Conservation (phyloP, 2,329 filamentous ascomycete species). For the Microascus cirrosus region DNA sequence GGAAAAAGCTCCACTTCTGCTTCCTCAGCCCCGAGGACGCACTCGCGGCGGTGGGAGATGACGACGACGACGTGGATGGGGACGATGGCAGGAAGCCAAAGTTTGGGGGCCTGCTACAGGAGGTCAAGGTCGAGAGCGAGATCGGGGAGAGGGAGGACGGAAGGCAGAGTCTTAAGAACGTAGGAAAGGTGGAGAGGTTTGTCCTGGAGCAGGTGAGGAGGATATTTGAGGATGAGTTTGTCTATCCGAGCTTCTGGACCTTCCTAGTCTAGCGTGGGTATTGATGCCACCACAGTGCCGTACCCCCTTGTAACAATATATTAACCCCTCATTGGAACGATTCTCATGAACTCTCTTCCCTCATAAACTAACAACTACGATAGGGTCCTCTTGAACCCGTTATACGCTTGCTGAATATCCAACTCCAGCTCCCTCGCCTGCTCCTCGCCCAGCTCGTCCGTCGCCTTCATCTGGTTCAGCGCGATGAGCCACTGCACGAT, state of each 20-base stretch:
- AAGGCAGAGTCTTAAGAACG: constrained; percentile 94
- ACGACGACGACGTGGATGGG: constrained; percentile 21
- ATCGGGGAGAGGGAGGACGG: constrained; percentile 86
- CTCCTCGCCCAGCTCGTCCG: constrained; percentile 77
- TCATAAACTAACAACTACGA: constrained; percentile 23
- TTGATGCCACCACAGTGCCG: not conserved
- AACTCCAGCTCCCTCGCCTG: constrained; percentile 82
- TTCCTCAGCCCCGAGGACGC: constrained; percentile 91
- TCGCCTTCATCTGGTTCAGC: constrained; percentile 94
- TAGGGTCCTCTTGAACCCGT: constrained; percentile 79
- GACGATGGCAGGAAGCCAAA: constrained; percentile 15
- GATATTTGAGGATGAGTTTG: constrained; percentile 98
- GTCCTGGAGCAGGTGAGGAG: constrained; percentile 90
- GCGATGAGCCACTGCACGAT: constrained; percentile 98
- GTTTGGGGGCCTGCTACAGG: constrained; percentile 72
- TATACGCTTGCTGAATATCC: constrained; percentile 89
- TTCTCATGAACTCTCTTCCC: not conserved
- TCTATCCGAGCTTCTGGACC: constrained; percentile 97
- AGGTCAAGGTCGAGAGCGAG: constrained; percentile 94
- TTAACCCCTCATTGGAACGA: not conserved
- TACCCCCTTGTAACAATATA: not conserved
- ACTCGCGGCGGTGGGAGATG: constrained; percentile 52
- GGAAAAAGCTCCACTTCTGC: constrained; percentile 82
- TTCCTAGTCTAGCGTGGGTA: constrained; percentile 59
- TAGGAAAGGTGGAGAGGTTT: constrained; percentile 96